Percentiles rank a stretch among this genome's conserved stretches.
These are phyloP conservation scores for Penicillium freii DNA, from an alignment of 2,329 filamentous ascomycete genomes.

Conservation along the genomic window DNA sequence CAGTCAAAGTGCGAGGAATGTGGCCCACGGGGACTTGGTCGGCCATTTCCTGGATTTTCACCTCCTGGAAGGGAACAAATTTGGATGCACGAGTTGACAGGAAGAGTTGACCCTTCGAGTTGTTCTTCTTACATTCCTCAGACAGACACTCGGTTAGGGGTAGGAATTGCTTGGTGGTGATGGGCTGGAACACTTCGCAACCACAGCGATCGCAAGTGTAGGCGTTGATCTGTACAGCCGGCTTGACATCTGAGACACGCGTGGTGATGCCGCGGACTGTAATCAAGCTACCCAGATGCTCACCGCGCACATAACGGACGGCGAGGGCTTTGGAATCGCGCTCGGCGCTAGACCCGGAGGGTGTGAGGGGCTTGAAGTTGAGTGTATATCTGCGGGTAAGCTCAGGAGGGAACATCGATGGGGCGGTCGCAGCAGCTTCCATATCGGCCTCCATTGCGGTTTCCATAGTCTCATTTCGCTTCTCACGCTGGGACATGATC, in stretches of 20 bases:
- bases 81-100: constrained; percentile 95
- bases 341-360: constrained; percentile 63
- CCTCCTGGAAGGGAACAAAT: constrained; percentile 94
- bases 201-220: constrained; percentile 97
- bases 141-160: constrained; percentile 86
- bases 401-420: constrained; percentile 81
- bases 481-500: constrained; percentile 86
- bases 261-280: constrained; percentile 93
- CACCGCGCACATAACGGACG: constrained; percentile 89
- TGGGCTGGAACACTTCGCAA: constrained; percentile 94
- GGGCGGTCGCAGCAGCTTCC: constrained; percentile 62
- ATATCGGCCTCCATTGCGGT: constrained; percentile 64
- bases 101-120: constrained; percentile 89
- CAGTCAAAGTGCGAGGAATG: constrained; percentile 85
- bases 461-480: constrained; percentile 74
- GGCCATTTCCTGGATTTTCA: constrained; percentile 99
- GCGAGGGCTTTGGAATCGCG: constrained; percentile 66
- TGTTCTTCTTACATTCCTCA: constrained; percentile 82
- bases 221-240: constrained; percentile 93
- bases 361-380: constrained; percentile 89
- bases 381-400: constrained; percentile 91
- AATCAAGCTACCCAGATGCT: constrained; percentile 89
- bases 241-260: constrained; percentile 95
- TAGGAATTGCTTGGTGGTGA: constrained; percentile 85
- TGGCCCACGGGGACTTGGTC: constrained; percentile 98